phyloP scores from a whole-genome alignment of 306 rosid genomes.

The Gynostemma pentaphyllum region DNA sequence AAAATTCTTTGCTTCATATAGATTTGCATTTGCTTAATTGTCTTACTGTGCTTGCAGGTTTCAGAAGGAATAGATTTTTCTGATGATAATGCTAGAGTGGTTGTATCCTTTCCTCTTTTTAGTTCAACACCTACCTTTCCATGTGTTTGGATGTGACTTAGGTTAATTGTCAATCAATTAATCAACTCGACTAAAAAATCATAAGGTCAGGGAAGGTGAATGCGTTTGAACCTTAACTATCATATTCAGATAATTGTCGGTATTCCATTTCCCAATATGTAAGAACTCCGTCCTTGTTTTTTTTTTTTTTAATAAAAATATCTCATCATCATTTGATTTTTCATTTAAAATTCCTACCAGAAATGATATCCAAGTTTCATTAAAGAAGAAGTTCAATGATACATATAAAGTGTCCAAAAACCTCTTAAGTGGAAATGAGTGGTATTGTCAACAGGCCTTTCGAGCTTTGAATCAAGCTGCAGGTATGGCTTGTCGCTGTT shows the following conservation, averaged over 20 bases:
- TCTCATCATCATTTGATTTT: conserved; percentile 18
- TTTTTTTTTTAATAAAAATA: not conserved
- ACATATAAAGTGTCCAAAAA: conserved; percentile 57
- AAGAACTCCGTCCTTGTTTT: conserved; percentile 29
- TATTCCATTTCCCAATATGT: conserved; percentile 93
- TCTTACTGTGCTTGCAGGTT: conserved; percentile 48
- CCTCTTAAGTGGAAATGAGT: conserved; percentile 70
- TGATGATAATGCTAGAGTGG: conserved; percentile 86
- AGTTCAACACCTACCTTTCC: not conserved
- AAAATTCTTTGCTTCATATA: not conserved
- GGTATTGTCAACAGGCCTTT: conserved; percentile 97
- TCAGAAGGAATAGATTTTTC: conserved; percentile 96
- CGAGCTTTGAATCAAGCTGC: conserved; percentile 98
- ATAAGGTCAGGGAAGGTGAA: conserved; percentile 2
- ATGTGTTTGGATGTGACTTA: not conserved
- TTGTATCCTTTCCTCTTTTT: conserved; percentile 65
- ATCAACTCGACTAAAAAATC: not conserved
- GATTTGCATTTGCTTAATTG: conserved; percentile 17
- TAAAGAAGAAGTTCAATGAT: conserved; percentile 82
- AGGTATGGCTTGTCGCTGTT: conserved; percentile 27
- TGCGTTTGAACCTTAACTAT: conserved; percentile 43
- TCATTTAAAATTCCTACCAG: conserved; percentile 31
- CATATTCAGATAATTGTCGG: conserved; percentile 74
- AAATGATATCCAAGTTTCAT: conserved; percentile 65
- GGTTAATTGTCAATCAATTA: not conserved